Percentiles rank a stretch among this genome's conserved stretches.
phyloP scores from a whole-genome alignment of 148 eudicot genomes.

The Euryodendron excelsum region DNA sequence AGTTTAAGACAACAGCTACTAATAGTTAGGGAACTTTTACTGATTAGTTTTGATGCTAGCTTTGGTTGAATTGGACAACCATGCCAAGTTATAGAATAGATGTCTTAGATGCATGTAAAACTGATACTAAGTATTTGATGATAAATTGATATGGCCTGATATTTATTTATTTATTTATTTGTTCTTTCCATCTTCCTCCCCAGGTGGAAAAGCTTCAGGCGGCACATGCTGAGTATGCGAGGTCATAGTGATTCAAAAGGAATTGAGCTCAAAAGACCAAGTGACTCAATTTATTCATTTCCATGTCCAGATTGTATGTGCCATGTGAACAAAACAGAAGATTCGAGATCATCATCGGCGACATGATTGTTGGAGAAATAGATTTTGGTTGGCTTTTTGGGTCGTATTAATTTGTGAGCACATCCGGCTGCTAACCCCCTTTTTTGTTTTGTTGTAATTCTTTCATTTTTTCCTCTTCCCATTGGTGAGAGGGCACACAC shows the following conservation, averaged over 20 bases:
- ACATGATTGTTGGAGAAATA: constrained; percentile 33
- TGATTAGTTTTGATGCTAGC: too few relatives aligned
- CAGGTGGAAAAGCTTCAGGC: constrained; percentile 76
- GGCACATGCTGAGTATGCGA: constrained; percentile 84
- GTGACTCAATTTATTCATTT: constrained; percentile 77
- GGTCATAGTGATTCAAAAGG: constrained; percentile 92
- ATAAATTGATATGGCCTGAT: background rate
- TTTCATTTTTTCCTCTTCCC: constrained; percentile 55
- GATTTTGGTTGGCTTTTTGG: constrained; percentile 11
- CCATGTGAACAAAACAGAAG: constrained; percentile 58
- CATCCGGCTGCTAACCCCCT: constrained; percentile 27
- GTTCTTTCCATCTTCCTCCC: background rate
- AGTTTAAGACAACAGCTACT: too few relatives aligned
- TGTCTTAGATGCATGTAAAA: background rate
- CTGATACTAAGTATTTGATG: background rate
- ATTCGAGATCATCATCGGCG: constrained; percentile 49
- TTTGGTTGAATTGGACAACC: too few relatives aligned
- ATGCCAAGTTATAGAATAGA: background rate
- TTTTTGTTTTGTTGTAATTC: constrained; percentile 30
- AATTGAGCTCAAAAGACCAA: constrained; percentile 77
- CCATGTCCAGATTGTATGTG: constrained; percentile 99
- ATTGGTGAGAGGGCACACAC: constrained; percentile 28
- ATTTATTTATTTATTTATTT: constrained; percentile 9
- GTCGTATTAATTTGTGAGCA: constrained; percentile 18
- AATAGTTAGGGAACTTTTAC: too few relatives aligned